Percentiles rank a stretch among this genome's conserved stretches.
phyloP scores from a whole-genome alignment of 768 basidiomycete species.

The Arthromyces matolae region DNA sequence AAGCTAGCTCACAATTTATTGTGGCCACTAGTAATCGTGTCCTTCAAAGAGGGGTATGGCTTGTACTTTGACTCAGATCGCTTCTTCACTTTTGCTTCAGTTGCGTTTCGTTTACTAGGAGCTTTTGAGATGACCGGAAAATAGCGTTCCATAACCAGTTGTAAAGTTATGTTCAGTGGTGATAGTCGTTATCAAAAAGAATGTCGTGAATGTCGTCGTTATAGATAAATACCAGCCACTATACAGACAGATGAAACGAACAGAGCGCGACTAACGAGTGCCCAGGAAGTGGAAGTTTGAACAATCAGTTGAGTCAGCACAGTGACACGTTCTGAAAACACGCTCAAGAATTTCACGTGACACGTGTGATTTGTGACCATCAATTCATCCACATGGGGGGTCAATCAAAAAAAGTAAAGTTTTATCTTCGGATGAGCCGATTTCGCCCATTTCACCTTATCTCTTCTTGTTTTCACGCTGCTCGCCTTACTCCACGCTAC shows the following conservation, averaged over 20 bases:
- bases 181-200: too few relatives aligned
- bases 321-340: too few relatives aligned
- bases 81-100: slow-evolving; percentile 16
- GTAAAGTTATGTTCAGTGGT: too few relatives aligned
- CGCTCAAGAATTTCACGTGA: too few relatives aligned
- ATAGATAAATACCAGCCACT: too few relatives aligned
- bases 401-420: background rate
- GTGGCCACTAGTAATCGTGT: background rate
- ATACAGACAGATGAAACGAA: too few relatives aligned
- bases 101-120: slow-evolving; percentile 6
- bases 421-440: slow-evolving; percentile 6
- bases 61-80: slow-evolving; percentile 13
- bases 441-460: slow-evolving; percentile 10
- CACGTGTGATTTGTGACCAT: too few relatives aligned
- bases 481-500: slow-evolving; percentile 6
- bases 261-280: too few relatives aligned
- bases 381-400: too few relatives aligned
- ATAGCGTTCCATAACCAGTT: slow-evolving; percentile 26
- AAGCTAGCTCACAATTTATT: slow-evolving; percentile 10
- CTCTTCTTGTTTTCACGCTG: slow-evolving; percentile 12
- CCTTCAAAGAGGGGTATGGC: slow-evolving; percentile 14
- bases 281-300: too few relatives aligned
- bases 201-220: too few relatives aligned
- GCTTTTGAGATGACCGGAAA: slow-evolving; percentile 20
- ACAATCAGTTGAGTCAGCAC: too few relatives aligned